Evolutionary conservation across 441 rosid genomes (phyloP).

Genomic region (Viola pubescens): DNA sequence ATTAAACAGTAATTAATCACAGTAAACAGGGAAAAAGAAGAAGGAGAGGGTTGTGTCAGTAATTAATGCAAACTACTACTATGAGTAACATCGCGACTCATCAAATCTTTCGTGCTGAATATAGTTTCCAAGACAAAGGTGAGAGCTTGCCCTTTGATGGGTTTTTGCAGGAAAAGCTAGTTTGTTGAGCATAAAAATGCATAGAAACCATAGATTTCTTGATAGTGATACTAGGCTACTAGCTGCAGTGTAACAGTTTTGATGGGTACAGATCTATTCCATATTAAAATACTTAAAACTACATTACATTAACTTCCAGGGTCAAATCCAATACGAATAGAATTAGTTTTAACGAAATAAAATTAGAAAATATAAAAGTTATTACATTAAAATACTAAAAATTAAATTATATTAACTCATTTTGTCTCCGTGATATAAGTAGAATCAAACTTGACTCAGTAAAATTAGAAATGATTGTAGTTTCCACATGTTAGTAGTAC

Average conservation of each 20-base stretch:
- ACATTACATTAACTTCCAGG: constrained; percentile 15
- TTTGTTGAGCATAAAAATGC: constrained; percentile 22
- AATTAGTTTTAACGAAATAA: neutral
- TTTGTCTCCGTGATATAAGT: too few relatives aligned
- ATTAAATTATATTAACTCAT: neutral
- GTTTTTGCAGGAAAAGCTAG: constrained; percentile 15
- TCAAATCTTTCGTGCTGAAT: constrained; percentile 19
- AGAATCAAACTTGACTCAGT: too few relatives aligned
- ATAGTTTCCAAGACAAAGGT: constrained; percentile 18
- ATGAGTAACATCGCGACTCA: constrained; percentile 10
- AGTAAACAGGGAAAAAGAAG: neutral
- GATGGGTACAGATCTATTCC: constrained; percentile 35
- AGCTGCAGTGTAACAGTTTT: constrained; percentile 16
- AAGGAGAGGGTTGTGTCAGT: neutral
- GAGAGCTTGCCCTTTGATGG: constrained; percentile 12
- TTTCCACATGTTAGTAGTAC: too few relatives aligned
- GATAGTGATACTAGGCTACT: constrained; percentile 25
- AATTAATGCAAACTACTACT: too few relatives aligned
- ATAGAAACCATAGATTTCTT: constrained; percentile 6
- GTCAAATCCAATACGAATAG: neutral
- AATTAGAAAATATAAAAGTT: neutral
- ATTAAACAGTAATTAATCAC: constrained; percentile 6
- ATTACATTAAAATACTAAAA: too few relatives aligned
- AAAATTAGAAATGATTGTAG: too few relatives aligned
- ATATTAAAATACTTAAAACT: constrained; percentile 29